phyloP scores from a whole-genome alignment of 1,139 yeast genomes.

The Geotrichum fermentans region DNA sequence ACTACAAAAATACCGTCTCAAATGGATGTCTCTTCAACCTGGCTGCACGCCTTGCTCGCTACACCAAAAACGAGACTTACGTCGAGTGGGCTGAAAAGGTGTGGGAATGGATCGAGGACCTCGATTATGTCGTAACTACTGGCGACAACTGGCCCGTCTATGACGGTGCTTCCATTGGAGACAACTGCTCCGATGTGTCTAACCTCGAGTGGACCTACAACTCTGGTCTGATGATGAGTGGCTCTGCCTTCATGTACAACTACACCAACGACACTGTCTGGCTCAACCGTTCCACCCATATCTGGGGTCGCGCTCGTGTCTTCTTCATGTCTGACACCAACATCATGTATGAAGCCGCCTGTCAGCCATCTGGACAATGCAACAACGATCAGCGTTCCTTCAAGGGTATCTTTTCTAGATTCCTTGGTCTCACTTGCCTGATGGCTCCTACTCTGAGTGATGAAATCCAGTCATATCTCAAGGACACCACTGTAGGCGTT shows the following conservation, averaged over 20 bases:
- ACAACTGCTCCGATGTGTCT: conserved; percentile 59
- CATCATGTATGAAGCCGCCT: conserved; percentile 75
- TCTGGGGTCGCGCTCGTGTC: conserved; percentile 45
- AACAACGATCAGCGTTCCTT: conserved; percentile 88
- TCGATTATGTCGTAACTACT: conserved; percentile 49
- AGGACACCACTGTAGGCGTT: conserved; percentile 70
- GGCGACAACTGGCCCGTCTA: conserved; percentile 45
- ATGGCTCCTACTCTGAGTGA: conserved; percentile 61
- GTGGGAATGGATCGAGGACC: conserved; percentile 76
- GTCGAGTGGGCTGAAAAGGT: conserved; percentile 73
- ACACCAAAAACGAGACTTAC: conserved; percentile 65
- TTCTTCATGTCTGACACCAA: conserved; percentile 56
- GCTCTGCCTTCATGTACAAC: conserved; percentile 78
- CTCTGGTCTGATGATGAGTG: conserved; percentile 73
- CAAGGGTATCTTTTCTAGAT: conserved; percentile 75
- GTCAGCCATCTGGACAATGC: conserved; percentile 60
- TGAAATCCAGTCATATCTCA: conserved; percentile 49
- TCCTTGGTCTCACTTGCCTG: conserved; percentile 68
- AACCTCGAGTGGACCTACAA: conserved; percentile 81
- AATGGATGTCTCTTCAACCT: conserved; percentile 87
- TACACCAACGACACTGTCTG: conserved; percentile 65
- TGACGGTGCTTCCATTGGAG: conserved; percentile 68
- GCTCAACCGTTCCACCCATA: conserved; percentile 47
- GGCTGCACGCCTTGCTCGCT: conserved; percentile 83
- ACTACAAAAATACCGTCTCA: conserved; percentile 84